Evolutionary conservation across 257 asterid species (phyloP).

Genomic region (Solanum paucissectum): DNA sequence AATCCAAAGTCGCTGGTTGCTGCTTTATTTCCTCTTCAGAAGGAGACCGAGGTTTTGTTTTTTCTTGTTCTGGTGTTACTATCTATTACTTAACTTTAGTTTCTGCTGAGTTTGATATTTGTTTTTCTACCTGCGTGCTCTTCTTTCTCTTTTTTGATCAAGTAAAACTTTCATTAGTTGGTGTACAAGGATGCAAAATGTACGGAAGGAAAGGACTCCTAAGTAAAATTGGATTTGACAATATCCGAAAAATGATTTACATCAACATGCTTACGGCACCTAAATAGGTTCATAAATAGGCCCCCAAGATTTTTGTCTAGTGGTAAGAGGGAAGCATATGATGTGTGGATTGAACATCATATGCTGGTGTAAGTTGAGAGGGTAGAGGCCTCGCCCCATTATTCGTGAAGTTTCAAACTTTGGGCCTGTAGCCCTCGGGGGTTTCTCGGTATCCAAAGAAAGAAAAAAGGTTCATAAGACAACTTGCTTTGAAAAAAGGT

Average conservation of each 20-base stretch:
- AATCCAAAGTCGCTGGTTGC: conserved; percentile 59
- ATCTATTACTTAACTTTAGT: background rate
- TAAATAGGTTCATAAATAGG: background rate
- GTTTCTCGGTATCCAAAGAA: background rate
- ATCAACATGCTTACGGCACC: background rate
- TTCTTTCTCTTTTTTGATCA: background rate
- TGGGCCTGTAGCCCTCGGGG: background rate
- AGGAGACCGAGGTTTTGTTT: conserved; percentile 66
- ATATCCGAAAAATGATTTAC: background rate
- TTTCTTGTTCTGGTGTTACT: background rate
- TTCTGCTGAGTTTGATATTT: background rate
- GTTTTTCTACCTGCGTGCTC: background rate
- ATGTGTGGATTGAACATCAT: background rate
- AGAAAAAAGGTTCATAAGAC: background rate
- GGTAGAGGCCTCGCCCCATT: background rate
- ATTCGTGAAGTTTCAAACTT: background rate
- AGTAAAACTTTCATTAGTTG: background rate
- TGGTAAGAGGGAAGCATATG: background rate
- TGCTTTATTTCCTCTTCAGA: conserved; percentile 66
- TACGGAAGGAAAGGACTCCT: background rate
- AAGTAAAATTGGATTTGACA: background rate
- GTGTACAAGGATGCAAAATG: background rate
- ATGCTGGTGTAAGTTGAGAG: background rate
- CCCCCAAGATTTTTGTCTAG: background rate
- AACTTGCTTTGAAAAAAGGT: background rate